Percentiles rank a stretch among this genome's conserved stretches.
phyloP scores from a whole-genome alignment of 208 protist species.

The Spongospora subterranea region DNA sequence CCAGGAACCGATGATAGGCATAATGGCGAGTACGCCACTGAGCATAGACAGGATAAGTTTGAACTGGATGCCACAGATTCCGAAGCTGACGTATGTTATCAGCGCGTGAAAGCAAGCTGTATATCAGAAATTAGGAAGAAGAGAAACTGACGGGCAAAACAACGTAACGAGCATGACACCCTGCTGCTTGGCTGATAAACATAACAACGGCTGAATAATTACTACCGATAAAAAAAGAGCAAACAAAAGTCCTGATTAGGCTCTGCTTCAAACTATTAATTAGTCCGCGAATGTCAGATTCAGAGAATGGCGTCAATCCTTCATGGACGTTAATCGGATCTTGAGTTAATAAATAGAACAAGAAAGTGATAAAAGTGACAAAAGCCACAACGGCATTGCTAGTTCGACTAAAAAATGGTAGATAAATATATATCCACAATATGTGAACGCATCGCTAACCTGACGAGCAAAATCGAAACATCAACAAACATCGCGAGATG shows the following conservation, averaged over 20 bases:
- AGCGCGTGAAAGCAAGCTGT: background rate
- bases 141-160: background rate
- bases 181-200: background rate
- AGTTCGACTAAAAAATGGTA: background rate
- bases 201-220: background rate
- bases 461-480: slow-evolving; percentile 20
- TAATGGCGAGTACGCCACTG: background rate
- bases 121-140: background rate
- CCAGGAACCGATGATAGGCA: slow-evolving; percentile 42
- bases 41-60: background rate
- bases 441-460: background rate
- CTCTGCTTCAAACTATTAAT: background rate
- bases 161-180: too few species aligned
- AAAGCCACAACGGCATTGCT: slow-evolving; percentile 37
- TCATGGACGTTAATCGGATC: background rate
- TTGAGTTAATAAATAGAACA: slow-evolving; percentile 41
- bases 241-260: slow-evolving; percentile 7
- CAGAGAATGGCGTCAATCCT: slow-evolving; percentile 28
- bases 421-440: background rate
- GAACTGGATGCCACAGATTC: slow-evolving; percentile 36
- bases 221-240: slow-evolving; percentile 24
- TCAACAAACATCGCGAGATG: background rate
- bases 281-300: background rate
- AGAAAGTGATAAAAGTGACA: slow-evolving; percentile 29
- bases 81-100: background rate